Evolutionary conservation across 768 basidiomycete genomes (phyloP).

Genomic region (Dentipellis fragilis): DNA sequence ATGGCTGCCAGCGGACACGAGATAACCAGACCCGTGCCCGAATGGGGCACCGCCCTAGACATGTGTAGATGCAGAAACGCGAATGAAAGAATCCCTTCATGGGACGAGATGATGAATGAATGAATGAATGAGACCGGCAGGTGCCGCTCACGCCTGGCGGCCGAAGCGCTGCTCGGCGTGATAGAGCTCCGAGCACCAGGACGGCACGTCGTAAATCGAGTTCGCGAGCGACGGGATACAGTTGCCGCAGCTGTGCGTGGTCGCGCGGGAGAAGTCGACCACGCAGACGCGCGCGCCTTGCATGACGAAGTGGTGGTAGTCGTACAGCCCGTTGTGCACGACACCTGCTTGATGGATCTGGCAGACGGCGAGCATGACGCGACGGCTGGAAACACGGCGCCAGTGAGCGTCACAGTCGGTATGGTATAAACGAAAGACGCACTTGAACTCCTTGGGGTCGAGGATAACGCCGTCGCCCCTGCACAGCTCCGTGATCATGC

Average conservation of each 20-base stretch:
- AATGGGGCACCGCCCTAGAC: too few relatives aligned
- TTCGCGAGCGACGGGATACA: not conserved
- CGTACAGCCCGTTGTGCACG: conserved; percentile 1
- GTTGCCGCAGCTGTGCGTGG: not conserved
- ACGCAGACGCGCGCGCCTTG: conserved; percentile 2
- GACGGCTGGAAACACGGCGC: not conserved
- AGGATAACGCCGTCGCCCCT: not conserved
- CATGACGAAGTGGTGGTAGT: conserved; percentile 8
- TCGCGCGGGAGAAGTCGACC: conserved; percentile 2
- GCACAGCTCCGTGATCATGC: conserved; percentile 6
- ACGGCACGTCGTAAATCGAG: not conserved
- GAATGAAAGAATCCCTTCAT: not conserved
- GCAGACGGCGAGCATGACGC: conserved; percentile 5
- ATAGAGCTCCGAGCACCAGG: not conserved
- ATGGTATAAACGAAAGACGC: not conserved
- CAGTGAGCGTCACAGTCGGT: not conserved
- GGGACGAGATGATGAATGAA: not conserved
- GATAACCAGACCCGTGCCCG: too few relatives aligned
- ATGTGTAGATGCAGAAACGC: too few relatives aligned
- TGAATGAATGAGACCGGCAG: not conserved
- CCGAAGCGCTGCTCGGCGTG: not conserved
- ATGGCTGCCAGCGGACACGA: too few relatives aligned
- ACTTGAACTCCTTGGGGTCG: conserved; percentile 2
- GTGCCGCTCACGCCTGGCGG: not conserved
- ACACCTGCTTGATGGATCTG: conserved; percentile 2